Base-by-base conservation (phyloP, 805 yeast genomes). In the Wickerhamiella bombiphila region DNA sequence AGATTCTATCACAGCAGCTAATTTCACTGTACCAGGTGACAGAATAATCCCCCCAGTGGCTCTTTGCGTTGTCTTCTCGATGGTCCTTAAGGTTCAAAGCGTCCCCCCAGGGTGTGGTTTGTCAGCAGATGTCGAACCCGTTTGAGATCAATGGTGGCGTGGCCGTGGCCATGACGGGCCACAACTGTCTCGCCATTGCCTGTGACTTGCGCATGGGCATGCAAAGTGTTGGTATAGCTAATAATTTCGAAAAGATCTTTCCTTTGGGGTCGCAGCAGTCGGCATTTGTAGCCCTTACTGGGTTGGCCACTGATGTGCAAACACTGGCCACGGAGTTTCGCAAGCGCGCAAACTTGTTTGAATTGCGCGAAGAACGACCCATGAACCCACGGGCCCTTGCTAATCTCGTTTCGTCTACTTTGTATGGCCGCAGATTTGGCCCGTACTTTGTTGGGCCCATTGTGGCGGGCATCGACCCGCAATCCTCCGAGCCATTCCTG, bases 131-230 rank as follows among this genome's bases (percentile, higher is more conserved):
- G 63, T 57, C 61, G 36, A 55, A 58, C 39, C 63, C 63, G 25
- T 52, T 52, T 37, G 60, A 56, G 38, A 55, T 58, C 48, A 58
- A 58, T 40, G 63, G 96, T 63, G 98, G 99, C 62, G 71, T 94
- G 46, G 94, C 94, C 37, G 93, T 93, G 24, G 98, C 98, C 47
- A 91, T 91, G 99, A 78, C 78, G 19, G 99, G 99, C 52, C 86
- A 93, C 56, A 96, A 85, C 50, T 91, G 99, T 67, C 86, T 91
- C 39, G 98, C 97, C 22, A 85, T 91, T 53, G 99, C 96, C 3
- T 78, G 91, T 51, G 99, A 91, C 62, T 66, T 91, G 55, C 76
- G 97, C 53, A 66, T 91, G 44, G 99, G 99, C 17, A 74, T 76
- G 57, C 98, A 91, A 59, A 81, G 94, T 5, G 66, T 91, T 18